A percentile compares a stretch with the other conserved stretches of the same genome.
Conservation (phyloP, 169 alveolate genomes). For the Plasmodium yoelii region DNA sequence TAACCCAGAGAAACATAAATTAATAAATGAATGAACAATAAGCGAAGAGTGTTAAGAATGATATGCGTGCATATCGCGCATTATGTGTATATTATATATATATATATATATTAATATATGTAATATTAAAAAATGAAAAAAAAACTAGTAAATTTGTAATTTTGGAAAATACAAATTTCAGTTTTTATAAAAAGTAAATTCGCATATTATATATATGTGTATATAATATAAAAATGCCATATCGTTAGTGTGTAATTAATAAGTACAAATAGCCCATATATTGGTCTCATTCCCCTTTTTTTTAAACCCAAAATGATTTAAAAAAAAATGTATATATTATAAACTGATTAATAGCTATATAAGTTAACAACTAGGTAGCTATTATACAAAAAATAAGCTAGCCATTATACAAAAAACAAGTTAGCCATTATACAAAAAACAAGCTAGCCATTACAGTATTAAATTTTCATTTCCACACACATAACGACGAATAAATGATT, state of each 20-base stretch:
- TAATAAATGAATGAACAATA: neutral
- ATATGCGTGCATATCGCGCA: neutral
- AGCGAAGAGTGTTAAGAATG: neutral
- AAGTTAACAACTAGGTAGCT: neutral
- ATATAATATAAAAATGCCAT: too few species aligned
- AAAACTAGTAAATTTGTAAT: neutral
- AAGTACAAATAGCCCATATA: neutral
- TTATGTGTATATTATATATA: neutral
- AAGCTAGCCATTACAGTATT: neutral
- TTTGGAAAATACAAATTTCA: too few species aligned
- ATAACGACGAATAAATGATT: conserved; percentile 19
- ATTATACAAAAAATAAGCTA: neutral
- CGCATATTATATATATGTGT: neutral
- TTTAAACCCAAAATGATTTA: neutral
- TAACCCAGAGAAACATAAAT: neutral
- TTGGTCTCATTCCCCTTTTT: neutral
- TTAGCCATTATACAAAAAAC: neutral
- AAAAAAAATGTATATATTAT: too few species aligned
- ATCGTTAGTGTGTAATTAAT: neutral
- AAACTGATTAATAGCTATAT: neutral
- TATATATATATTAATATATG: too few species aligned
- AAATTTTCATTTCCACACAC: neutral
- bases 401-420: neutral
- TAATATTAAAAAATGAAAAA: neutral
- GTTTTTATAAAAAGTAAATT: neutral